Base-by-base conservation (phyloP, 129 eudicot species). In the Cynara cardunculus region DNA sequence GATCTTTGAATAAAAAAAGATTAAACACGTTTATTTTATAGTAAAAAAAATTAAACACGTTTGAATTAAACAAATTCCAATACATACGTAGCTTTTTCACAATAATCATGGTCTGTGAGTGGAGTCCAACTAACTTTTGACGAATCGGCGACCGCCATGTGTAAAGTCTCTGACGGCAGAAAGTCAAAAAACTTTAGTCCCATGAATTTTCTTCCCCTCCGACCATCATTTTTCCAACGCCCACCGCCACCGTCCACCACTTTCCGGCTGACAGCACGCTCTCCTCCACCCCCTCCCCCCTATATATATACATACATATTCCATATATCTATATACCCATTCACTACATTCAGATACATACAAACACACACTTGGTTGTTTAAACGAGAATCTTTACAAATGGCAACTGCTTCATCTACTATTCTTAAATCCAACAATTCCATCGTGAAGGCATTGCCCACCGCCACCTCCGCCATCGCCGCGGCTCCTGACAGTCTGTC, bases 321-420 rank as follows among this genome's bases (percentile, higher is more conserved):
- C n/a, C n/a, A n/a, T n/a, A n/a, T n/a, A n/a, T n/a, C n/a, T n/a
- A n/a, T n/a, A n/a, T n/a, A n/a, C n/a, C n/a, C n/a, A n/a, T n/a
- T n/a, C n/a, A n/a, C n/a, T n/a, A n/a, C n/a, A n/a, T n/a, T n/a
- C n/a, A n/a, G n/a, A n/a, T n/a, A n/a, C n/a, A n/a, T n/a, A n/a
- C n/a, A n/a, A n/a, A n/a, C n/a, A n/a, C n/a, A n/a, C n/a, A n/a
- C n/a, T n/a, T n/a, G n/a, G n/a, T n/a, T n/a, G n/a, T n/a, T n/a
- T n/a, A 28, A 13, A 72, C 4, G 79, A 39, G 24, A 24, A 22
- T 5, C 34, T 8, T 7, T 73, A 74, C 18, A 27, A 77, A 84
- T 84, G 88, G 83, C 90, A 83, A 71, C 87, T 37, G 13, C 13
- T 73, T 56, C 93, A 61, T 86, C 90, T 30, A 66, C 84, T 30